These are phyloP conservation scores for Erodium texanum DNA, from an alignment of 441 rosid genomes.

Conservation along the genomic window DNA sequence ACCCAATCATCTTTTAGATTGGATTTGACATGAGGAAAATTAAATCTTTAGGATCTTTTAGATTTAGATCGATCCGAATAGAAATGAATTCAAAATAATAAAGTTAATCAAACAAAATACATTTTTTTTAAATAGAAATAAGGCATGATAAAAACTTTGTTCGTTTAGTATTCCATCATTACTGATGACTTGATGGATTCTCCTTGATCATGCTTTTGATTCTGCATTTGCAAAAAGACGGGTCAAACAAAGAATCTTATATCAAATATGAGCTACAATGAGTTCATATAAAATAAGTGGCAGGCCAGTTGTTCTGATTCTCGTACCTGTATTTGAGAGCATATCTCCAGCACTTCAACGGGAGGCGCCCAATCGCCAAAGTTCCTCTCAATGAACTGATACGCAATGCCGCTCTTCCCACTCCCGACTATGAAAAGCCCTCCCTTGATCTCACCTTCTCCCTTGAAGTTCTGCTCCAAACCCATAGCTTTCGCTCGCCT, in stretches of 20 bases:
- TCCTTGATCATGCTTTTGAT: slow-evolving; percentile 25
- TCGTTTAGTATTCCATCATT: slow-evolving; percentile 11
- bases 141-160: not conserved
- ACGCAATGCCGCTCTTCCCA: slow-evolving; percentile 46
- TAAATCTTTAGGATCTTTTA: too few relatives aligned
- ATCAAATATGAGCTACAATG: too few relatives aligned
- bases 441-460: slow-evolving; percentile 69
- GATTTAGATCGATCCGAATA: too few relatives aligned
- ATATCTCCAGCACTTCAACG: slow-evolving; percentile 44
- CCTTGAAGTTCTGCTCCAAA: slow-evolving; percentile 41
- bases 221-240: slow-evolving; percentile 27
- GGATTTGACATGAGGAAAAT: too few relatives aligned
- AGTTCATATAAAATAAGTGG: not conserved
- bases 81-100: too few relatives aligned
- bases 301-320: not conserved
- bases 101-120: too few relatives aligned
- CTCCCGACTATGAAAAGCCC: slow-evolving; percentile 47
- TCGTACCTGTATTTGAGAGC: slow-evolving; percentile 43
- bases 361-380: slow-evolving; percentile 62
- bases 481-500: slow-evolving; percentile 52
- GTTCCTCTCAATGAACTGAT: slow-evolving; percentile 60
- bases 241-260: slow-evolving; percentile 10
- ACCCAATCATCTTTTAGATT: too few relatives aligned
- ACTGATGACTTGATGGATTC: slow-evolving; percentile 13
- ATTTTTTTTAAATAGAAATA: too few relatives aligned